Base-by-base conservation (phyloP, 441 rosid genomes). In the Jatropha podagrica region DNA sequence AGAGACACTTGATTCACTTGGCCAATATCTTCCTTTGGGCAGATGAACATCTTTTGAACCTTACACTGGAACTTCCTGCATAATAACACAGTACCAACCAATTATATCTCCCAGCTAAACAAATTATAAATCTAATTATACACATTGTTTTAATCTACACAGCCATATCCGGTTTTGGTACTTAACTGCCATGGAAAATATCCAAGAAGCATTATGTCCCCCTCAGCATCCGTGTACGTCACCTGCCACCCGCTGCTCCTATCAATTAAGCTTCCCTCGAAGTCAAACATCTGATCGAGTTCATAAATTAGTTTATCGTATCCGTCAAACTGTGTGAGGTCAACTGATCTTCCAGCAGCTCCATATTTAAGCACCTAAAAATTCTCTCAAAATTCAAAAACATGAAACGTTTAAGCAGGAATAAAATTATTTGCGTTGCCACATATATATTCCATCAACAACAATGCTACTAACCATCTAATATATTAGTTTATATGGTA, bases 121-220 rank as follows among this genome's bases (percentile, higher is more conserved):
- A 38, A 44, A 40, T 46, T n/a, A n/a, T 20, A 13, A 4, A n/a
- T 26, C 20, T 54, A 64, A 55, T 23, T 14, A 37, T 20, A 37
- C 55, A 59, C 37, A 23, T 12, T 12, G 15, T 7, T 38, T n/a
- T 9, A 11, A 32, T 52, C 13, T 15, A 4, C 5, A 17, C 56
- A 14, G 52, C 20, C 0, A 17, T 46, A 18, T 23, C 9, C 8
- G 42, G 15, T 27, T 75, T 67, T 40, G 60, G 68, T 58, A 82
- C 87, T 85, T 79, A 85, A 87, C 90, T 81, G 80, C 91, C 91
- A 84, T 17, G 77, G 80, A 69, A 52, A 65, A 51, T 83, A 83
- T 74, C 86, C 78, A 14, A 75, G 46, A 11, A 74, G 84, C 85
- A 81, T 82, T 78, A 69, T 68, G 77, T 80, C 83, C 1, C 91